phyloP scores from a whole-genome alignment of 208 protist genomes.

The Leishmania turanica region DNA sequence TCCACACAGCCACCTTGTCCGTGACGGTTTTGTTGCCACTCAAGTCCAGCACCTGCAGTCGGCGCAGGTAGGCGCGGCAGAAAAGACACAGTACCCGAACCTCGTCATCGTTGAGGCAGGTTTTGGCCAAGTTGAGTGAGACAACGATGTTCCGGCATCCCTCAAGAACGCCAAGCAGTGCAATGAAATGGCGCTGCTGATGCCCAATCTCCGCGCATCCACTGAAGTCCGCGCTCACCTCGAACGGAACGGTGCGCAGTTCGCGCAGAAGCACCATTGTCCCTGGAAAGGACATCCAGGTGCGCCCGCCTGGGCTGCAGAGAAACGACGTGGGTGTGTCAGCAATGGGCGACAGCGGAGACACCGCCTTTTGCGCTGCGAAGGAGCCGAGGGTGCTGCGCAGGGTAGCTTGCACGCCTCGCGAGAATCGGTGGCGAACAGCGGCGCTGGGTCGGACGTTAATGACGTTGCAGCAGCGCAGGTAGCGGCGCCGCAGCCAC shows the following conservation, averaged over 20 bases:
- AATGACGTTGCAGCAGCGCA: constrained; percentile 35
- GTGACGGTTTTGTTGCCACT: constrained; percentile 30
- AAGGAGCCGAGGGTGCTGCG: constrained; percentile 4
- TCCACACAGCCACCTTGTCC: constrained; percentile 16
- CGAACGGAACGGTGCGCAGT: constrained; percentile 16
- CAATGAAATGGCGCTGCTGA: constrained; percentile 28
- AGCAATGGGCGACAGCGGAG: constrained; percentile 9
- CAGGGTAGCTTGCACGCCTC: constrained; percentile 5
- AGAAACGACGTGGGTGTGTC: background rate
- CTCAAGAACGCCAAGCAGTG: constrained; percentile 36
- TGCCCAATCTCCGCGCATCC: constrained; percentile 23
- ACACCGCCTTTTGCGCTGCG: background rate
- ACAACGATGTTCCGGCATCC: constrained; percentile 22
- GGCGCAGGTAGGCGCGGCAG: constrained; percentile 46
- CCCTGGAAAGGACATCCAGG: constrained; percentile 28
- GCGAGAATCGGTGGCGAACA: constrained; percentile 20
- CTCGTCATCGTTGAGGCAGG: constrained; percentile 25
- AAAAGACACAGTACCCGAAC: constrained; percentile 36
- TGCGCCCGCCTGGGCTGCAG: background rate
- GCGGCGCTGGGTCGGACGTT: constrained; percentile 2
- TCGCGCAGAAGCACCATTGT: constrained; percentile 16
- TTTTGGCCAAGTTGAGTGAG: constrained; percentile 25
- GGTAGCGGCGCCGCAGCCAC: constrained; percentile 36
- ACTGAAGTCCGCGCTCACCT: constrained; percentile 20
- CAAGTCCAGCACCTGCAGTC: constrained; percentile 37